Conservation (phyloP, 208 protist species). For the Endotrypanum monterogeii region DNA sequence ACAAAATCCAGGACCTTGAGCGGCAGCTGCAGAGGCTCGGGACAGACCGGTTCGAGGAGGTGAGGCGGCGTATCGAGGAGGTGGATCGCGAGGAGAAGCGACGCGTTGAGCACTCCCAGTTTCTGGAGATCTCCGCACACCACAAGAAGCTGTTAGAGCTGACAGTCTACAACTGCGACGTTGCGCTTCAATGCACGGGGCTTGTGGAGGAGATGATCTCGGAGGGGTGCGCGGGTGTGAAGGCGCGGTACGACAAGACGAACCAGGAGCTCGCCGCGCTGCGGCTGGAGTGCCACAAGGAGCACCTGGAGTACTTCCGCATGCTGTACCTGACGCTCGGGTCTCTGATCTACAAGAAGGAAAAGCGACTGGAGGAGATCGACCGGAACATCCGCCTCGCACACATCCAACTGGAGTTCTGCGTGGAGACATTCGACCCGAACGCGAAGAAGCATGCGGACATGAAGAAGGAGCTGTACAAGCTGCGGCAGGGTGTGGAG, state of each 20-base stretch:
- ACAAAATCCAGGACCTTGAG: slow-evolving; percentile 80
- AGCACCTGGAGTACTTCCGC: slow-evolving; percentile 76
- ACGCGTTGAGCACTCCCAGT: slow-evolving; percentile 82
- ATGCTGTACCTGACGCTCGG: slow-evolving; percentile 81
- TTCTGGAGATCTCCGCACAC: slow-evolving; percentile 71
- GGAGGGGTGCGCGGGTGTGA: slow-evolving; percentile 70
- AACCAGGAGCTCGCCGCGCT: slow-evolving; percentile 69
- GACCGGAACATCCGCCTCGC: slow-evolving; percentile 76
- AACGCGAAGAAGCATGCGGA: slow-evolving; percentile 78
- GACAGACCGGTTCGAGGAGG: slow-evolving; percentile 81
- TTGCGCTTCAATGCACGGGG: slow-evolving; percentile 61
- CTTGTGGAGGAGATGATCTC: slow-evolving; percentile 77
- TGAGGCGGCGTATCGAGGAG: slow-evolving; percentile 87
- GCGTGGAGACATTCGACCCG: slow-evolving; percentile 81
- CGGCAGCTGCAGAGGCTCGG: slow-evolving; percentile 74
- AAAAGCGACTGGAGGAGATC: slow-evolving; percentile 75
- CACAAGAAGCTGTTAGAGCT: slow-evolving; percentile 88
- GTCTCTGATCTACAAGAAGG: slow-evolving; percentile 82
- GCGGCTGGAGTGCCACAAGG: slow-evolving; percentile 79
- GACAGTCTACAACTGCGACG: slow-evolving; percentile 83
- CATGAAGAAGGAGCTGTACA: slow-evolving; percentile 85
- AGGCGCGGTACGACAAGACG: slow-evolving; percentile 77
- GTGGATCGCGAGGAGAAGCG: slow-evolving; percentile 82
- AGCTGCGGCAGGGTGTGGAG: slow-evolving; percentile 68
- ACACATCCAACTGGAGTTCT: slow-evolving; percentile 84